A percentile compares a stretch with the other conserved stretches of the same genome.
phyloP scores from a whole-genome alignment of 805 yeast species.

The Nakazawaea holstii region DNA sequence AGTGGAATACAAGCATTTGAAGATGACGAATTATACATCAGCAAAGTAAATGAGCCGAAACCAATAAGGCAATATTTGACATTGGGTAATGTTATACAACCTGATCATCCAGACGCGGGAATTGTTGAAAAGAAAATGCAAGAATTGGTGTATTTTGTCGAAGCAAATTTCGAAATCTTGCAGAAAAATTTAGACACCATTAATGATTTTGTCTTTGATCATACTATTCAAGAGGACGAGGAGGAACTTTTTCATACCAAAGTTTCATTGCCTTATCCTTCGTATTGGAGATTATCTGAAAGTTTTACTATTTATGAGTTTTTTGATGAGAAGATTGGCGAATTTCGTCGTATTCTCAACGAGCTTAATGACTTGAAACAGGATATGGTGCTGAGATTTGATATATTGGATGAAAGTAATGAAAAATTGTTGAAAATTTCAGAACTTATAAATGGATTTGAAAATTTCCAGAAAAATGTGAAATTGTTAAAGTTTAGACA shows the following conservation, averaged over 20 bases:
- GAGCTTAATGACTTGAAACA: background rate
- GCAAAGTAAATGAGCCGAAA: slow-evolving; percentile 17
- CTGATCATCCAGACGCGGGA: slow-evolving; percentile 8
- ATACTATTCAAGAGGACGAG: slow-evolving; percentile 19
- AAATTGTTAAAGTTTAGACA: slow-evolving; percentile 11
- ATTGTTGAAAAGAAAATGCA: slow-evolving; percentile 20
- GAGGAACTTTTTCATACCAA: slow-evolving; percentile 17
- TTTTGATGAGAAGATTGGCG: background rate
- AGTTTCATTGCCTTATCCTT: slow-evolving; percentile 18
- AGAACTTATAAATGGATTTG: background rate
- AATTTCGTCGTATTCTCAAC: no score
- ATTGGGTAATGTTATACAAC: slow-evolving; percentile 10
- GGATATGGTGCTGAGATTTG: background rate
- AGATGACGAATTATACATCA: slow-evolving; percentile 21
- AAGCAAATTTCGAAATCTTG: slow-evolving; percentile 23
- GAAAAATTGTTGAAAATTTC: background rate
- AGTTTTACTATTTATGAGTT: slow-evolving; percentile 14
- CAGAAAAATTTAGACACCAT: slow-evolving; percentile 16
- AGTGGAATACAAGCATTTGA: slow-evolving; percentile 14
- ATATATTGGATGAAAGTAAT: background rate
- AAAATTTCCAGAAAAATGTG: background rate
- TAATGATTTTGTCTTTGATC: slow-evolving; percentile 20
- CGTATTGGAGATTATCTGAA: slow-evolving; percentile 26
- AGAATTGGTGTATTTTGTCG: slow-evolving; percentile 22
- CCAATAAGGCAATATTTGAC: slow-evolving; percentile 19